Evolutionary conservation across 2,329 filamentous ascomycete genomes (phyloP).

Genomic region (Colletotrichum coccodes): DNA sequence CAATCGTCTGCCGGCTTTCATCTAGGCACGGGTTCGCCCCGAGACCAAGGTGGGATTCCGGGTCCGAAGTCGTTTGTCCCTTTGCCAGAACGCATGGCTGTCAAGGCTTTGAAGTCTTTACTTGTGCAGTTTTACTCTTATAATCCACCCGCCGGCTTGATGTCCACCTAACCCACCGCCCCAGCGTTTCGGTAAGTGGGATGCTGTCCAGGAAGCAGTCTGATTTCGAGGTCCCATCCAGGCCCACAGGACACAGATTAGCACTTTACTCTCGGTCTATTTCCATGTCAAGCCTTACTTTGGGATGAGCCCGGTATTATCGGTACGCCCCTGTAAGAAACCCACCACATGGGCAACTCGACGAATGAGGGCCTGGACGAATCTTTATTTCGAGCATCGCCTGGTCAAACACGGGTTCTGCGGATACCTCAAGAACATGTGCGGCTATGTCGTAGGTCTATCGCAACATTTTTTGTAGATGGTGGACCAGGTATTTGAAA

Average conservation of each 20-base stretch:
- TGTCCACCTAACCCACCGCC: not conserved
- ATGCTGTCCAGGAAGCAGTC: not conserved
- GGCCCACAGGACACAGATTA: not conserved
- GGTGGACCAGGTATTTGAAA: constrained; percentile 3
- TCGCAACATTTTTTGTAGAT: not conserved
- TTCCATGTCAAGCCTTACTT: not conserved
- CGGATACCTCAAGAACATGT: not conserved
- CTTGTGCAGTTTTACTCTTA: too few species aligned
- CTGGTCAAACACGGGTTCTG: not conserved
- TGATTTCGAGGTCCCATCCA: not conserved
- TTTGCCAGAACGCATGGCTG: not conserved
- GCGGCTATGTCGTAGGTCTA: not conserved
- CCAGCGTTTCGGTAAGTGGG: not conserved
- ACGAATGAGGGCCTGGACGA: constrained; percentile 3
- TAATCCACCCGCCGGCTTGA: too few species aligned
- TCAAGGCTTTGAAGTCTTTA: not conserved
- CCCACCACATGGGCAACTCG: not conserved
- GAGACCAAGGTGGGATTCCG: not conserved
- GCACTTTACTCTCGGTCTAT: not conserved
- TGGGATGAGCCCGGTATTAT: constrained; percentile 7
- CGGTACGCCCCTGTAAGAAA: not conserved
- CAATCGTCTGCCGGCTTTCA: not conserved
- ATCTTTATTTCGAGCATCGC: constrained; percentile 20
- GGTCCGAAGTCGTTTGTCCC: not conserved
- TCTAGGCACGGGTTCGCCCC: not conserved